These are phyloP conservation scores for Berberis vulgaris DNA, from an alignment of 164 flowering plant species.

Conservation along the genomic window DNA sequence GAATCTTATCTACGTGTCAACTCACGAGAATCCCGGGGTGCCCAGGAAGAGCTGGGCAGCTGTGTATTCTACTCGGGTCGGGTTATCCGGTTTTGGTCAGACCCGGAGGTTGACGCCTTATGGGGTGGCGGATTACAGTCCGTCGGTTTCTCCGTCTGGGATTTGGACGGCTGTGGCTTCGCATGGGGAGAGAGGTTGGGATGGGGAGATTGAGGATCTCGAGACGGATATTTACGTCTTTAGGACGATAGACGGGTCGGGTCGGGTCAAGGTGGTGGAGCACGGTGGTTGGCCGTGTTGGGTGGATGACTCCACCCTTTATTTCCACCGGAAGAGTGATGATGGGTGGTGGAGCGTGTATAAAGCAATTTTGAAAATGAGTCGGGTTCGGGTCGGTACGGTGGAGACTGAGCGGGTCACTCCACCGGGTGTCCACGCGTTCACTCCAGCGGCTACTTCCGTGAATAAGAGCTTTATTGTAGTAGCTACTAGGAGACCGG, in stretches of 20 bases:
- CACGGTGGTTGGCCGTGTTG: slow-evolving; percentile 96
- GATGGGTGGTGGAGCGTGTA: slow-evolving; percentile 84
- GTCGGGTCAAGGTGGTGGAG: slow-evolving; percentile 50
- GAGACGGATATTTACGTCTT: slow-evolving; percentile 60
- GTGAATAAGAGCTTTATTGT: slow-evolving; percentile 47
- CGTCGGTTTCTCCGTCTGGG: slow-evolving; percentile 83
- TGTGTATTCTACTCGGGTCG: slow-evolving; percentile 57
- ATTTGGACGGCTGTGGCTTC: slow-evolving; percentile 82
- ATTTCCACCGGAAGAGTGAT: slow-evolving; percentile 56
- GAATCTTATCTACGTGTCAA: slow-evolving; percentile 60
- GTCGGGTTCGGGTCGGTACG: slow-evolving; percentile 18
- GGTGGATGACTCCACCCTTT: slow-evolving; percentile 64
- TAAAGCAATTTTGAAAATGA: slow-evolving; percentile 29
- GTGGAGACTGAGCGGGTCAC: slow-evolving; percentile 56
- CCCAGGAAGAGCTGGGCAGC: slow-evolving; percentile 84
- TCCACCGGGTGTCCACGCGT: slow-evolving; percentile 86
- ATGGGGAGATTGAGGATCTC: slow-evolving; percentile 70
- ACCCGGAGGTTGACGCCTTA: slow-evolving; percentile 63
- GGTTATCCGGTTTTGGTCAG: slow-evolving; percentile 22
- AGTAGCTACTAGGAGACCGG: slow-evolving; percentile 68
- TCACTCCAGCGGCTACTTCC: slow-evolving; percentile 70
- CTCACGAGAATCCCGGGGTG: slow-evolving; percentile 51
- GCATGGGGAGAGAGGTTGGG: slow-evolving; percentile 61
- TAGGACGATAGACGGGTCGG: slow-evolving; percentile 53
- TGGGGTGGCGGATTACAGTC: slow-evolving; percentile 74